Percentiles rank a stretch among this genome's conserved stretches.
Evolutionary conservation across 2,329 filamentous ascomycete species (phyloP).

Genomic region (Colletotrichum limetticola): DNA sequence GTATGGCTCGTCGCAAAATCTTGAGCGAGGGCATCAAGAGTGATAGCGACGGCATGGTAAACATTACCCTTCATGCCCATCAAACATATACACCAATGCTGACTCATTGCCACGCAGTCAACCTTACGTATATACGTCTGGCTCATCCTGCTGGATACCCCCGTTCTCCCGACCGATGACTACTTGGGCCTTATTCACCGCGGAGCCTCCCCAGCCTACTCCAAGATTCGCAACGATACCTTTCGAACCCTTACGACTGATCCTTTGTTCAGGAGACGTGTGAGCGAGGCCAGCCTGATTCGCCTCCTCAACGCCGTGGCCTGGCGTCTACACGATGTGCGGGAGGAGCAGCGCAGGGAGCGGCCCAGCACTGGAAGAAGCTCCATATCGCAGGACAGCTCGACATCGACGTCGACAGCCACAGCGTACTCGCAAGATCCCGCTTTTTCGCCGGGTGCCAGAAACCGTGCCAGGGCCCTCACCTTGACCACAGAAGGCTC

Average conservation of each 20-base stretch:
- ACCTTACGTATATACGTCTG: slow-evolving; percentile 94
- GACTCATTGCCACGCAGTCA: slow-evolving; percentile 66
- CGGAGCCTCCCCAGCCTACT: slow-evolving; percentile 92
- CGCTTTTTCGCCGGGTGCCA: slow-evolving; percentile 56
- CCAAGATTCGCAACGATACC: slow-evolving; percentile 98
- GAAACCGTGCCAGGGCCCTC: slow-evolving; percentile 64
- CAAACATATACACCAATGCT: not conserved
- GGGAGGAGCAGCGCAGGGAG: slow-evolving; percentile 58
- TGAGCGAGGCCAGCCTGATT: slow-evolving; percentile 95
- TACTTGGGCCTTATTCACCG: slow-evolving; percentile 93
- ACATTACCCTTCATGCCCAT: not conserved
- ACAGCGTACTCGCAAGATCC: slow-evolving; percentile 52
- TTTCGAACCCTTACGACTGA: slow-evolving; percentile 97
- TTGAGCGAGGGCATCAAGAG: slow-evolving; percentile 80
- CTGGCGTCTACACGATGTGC: slow-evolving; percentile 89
- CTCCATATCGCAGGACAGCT: slow-evolving; percentile 43
- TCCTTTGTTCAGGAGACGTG: slow-evolving; percentile 93
- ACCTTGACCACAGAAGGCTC: slow-evolving; percentile 73
- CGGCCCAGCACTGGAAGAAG: slow-evolving; percentile 51
- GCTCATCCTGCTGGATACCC: slow-evolving; percentile 91
- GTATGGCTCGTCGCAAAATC: slow-evolving; percentile 78
- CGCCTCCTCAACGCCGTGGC: slow-evolving; percentile 94
- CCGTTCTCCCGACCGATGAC: slow-evolving; percentile 84
- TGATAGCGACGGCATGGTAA: slow-evolving; percentile 83
- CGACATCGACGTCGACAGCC: slow-evolving; percentile 38